Evolutionary conservation across 2,329 filamentous ascomycete species (phyloP), one percentile per base, ranked within the genome.

Genomic region (Escovopsis sp.): DNA sequence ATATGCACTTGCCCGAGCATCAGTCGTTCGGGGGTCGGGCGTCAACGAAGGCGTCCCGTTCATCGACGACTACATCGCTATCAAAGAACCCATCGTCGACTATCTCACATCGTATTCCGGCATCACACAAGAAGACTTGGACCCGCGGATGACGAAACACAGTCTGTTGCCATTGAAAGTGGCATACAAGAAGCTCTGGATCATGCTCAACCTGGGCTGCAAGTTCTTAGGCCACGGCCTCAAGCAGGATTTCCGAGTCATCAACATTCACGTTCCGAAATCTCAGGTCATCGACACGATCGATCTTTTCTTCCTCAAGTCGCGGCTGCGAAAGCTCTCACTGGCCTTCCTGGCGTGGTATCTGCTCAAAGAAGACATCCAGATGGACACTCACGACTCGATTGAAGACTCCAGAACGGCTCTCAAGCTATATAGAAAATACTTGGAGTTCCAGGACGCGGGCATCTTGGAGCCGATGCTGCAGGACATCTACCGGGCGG

Each of bases 111-210:
- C 83, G 36, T 96, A 86, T 65, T 96, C 89, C 0, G 91, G 91
- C 35, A 94, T 98, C 50, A 82, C 81, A 5, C 74, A 81, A 1
- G 81, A 82, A 16, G 91, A 98, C 55, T 70, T 98, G 8, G 87
- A 94, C 51, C 78, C 81, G 4, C 71, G 77, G 43, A 71, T 74
- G n/a, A 84, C 83, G 35, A 75, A 72, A 41, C 89, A 94, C 60
- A 85, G 86, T 42, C 74, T 96, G 0, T 79, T 96, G 8, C 74
- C 83, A 2, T 71, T 96, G 34, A 98, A 98, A 58, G 75, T 84
- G 44, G 88, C 85, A 1, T 98, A 96, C 70, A 98, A 98, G 64
- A 95, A 95, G 60, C 77, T 98, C 27, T 98, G 93, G 93, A 76
- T 96, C 13, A 71, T 98, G 14, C 74, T 98, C 29, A 98, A 98